These are phyloP conservation scores for Pichia sp. DNA, from an alignment of 1,139 yeast genomes.

Conservation along the genomic window DNA sequence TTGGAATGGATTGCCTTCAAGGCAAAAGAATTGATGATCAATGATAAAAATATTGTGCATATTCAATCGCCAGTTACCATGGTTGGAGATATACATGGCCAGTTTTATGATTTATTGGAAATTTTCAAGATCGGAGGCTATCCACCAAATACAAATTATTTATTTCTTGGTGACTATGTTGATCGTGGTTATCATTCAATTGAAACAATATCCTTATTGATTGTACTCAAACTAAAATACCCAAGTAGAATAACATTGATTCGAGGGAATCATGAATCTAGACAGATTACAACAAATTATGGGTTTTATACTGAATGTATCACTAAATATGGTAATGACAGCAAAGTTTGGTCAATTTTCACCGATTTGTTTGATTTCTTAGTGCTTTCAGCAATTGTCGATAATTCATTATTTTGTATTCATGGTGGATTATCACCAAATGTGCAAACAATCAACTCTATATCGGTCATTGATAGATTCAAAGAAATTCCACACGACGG, in stretches of 20 bases:
- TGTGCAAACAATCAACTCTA: slow-evolving; percentile 89
- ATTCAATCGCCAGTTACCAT: slow-evolving; percentile 84
- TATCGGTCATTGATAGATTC: slow-evolving; percentile 81
- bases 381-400: slow-evolving; percentile 88
- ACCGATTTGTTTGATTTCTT: slow-evolving; percentile 91
- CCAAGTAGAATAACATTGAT: slow-evolving; percentile 76
- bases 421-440: slow-evolving; percentile 96
- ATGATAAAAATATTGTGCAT: slow-evolving; percentile 81
- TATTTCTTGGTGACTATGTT: slow-evolving; percentile 90
- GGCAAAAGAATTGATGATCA: slow-evolving; percentile 66
- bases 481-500: slow-evolving; percentile 97
- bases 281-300: slow-evolving; percentile 93
- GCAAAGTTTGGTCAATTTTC: slow-evolving; percentile 79
- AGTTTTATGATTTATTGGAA: slow-evolving; percentile 86
- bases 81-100: slow-evolving; percentile 99
- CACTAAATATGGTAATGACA: slow-evolving; percentile 70
- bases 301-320: slow-evolving; percentile 95
- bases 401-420: slow-evolving; percentile 85
- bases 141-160: slow-evolving; percentile 88
- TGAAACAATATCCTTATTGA: slow-evolving; percentile 79
- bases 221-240: slow-evolving; percentile 79
- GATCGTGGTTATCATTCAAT: slow-evolving; percentile 85
- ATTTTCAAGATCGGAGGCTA: slow-evolving; percentile 89
- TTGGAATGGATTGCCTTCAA: slow-evolving; percentile 60
- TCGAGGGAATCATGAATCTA: slow-evolving; percentile 92